These are phyloP conservation scores for Malania oleifera DNA, from an alignment of 164 flowering plant genomes.

Conservation along the genomic window DNA sequence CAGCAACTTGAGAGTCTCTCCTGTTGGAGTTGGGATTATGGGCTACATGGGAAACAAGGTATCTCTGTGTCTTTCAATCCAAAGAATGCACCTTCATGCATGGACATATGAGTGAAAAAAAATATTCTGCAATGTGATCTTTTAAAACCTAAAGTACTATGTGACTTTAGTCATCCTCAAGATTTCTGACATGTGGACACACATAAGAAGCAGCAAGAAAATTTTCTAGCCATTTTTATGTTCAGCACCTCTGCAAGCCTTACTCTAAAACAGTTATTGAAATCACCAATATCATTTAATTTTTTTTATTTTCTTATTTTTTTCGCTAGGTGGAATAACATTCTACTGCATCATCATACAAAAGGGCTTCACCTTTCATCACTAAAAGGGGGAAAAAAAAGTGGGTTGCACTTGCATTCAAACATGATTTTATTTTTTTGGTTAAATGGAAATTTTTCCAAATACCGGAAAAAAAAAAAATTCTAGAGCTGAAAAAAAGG, in stretches of 20 bases:
- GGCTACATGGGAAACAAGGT: constrained; percentile 99
- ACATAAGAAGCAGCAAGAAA: too few species aligned
- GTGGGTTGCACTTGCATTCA: not conserved
- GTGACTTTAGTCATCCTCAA: not conserved
- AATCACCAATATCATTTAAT: not conserved
- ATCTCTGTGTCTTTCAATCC: constrained; percentile 9
- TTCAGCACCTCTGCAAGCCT: not conserved
- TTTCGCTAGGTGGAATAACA: too few species aligned
- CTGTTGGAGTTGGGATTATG: constrained; percentile 96
- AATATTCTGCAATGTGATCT: not conserved
- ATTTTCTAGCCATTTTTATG: not conserved
- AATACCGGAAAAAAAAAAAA: too few species aligned
- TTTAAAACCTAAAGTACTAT: not conserved
- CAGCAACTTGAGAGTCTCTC: constrained; percentile 78
- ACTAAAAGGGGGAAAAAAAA: too few species aligned
- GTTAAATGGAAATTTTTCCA: too few species aligned
- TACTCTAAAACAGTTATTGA: not conserved
- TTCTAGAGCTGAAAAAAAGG: too few species aligned
- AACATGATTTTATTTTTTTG: too few species aligned
- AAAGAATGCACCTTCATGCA: not conserved
- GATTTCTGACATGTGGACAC: not conserved
- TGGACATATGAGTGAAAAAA: too few species aligned
- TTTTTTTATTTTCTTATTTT: too few species aligned
- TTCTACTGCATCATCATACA: not conserved
- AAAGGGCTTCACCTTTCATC: not conserved